Evolutionary conservation across 768 basidiomycete species (phyloP), one percentile per base, ranked within the genome.

Genomic region (Sutorius australiensis): DNA sequence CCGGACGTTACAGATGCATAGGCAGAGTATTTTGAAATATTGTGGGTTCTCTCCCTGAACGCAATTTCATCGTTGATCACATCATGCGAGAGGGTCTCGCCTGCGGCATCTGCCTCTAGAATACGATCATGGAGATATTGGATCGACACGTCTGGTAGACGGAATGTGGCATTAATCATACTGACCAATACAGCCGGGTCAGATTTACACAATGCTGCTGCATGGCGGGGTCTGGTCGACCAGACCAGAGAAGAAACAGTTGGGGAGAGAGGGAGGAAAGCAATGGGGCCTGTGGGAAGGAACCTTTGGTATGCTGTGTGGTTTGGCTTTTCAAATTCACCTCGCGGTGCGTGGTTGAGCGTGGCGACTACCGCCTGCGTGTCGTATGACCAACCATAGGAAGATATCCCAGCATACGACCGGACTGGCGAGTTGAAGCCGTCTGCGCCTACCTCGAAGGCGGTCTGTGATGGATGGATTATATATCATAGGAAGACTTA

Each of bases 341-440:
- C 75, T 19, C 85, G 80, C 2, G 90, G 81, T 16, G 78, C 71
- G 66, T 98, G 91, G 41, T 76, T 68, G 60, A 99, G 78, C 0
- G 92, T 97, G 3, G 91, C 91, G 33, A 99, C 97, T 38, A 98
- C 79, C 8, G 88, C 94, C 61, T 90, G 88, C 0, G 89, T 87
- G 53, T 88, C 80, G 68, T 99, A 99, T 0, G 85, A 78, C 88
- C 95, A 97, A 3, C 95, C 95, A 63, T 84, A 95, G 0, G 92
- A 87, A 21, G 86, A 75, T 57, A 98, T 97, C 24, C 83, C 77
- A 0, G 94, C 88, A 65, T 86, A 98, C 24, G 84, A 67, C 42
- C 94, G 83, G 21, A 98, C 97, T 11, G 95, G 94, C 0, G 95
- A 98, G 63, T 93, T 95, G 67, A 84, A 86, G 4, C 97, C 97